Evolutionary conservation across 805 yeast species (phyloP), one percentile per base, ranked within the genome.

Genomic region (Spathaspora boniae): DNA sequence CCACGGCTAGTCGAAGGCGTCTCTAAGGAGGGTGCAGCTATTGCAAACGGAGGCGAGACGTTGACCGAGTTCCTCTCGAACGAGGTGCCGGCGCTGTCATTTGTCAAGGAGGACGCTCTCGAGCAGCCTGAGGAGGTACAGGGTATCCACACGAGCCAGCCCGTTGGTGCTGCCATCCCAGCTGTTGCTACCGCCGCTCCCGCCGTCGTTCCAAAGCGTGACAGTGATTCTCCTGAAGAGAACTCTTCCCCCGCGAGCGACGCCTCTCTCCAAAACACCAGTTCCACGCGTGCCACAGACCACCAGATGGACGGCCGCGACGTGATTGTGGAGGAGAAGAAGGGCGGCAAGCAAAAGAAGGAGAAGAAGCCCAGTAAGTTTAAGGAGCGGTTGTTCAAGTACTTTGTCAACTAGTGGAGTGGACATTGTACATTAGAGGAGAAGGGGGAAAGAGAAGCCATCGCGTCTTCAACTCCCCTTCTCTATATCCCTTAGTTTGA

Each of bases 371-470:
- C 30, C 17, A 22, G 19, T 5, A 36, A 26, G 20, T 31, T 31
- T 16, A 36, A 36, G 21, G 36, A 36, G 11, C 31, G 24, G 24
- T 16, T 31, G 9, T 26, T 32, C 26, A 36, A 36, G 14, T 23
- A 24, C 20, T 36, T 36, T 23, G 35, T 36, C 9, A 36, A 36
- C 34, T 9, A 31, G 31, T 18, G 34, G 26, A 19, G 26, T 26
- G 14, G 30, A 30, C 18, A 23, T 17, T 32, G 17, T 31, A 12
- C 18, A 11, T 22, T 31, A 11, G 17, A n/a, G 11, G 15, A 26
- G 29, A 26, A 26, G 16, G 15, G 9, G 16, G 15, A 9, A 15
- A 26, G 16, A 15, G 11, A 22, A 22, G 11, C n/a, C 16, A 15
- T 26, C 15, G 9, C 16, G 8, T 6, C 16, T 6, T 17, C 8